phyloP scores from a whole-genome alignment of 78 protist species.

The Polysphondylium violaceum region DNA sequence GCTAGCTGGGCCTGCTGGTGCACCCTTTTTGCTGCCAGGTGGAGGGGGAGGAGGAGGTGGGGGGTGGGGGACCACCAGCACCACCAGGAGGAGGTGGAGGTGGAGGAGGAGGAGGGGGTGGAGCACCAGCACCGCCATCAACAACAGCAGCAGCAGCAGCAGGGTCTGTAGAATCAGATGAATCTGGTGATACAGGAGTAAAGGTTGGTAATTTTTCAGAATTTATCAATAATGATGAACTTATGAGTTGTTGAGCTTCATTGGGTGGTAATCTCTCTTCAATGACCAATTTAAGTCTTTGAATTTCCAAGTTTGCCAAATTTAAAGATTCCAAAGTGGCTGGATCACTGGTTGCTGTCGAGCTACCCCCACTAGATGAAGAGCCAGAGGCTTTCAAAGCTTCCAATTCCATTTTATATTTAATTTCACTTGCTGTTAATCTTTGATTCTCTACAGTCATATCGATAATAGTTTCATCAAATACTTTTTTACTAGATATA shows the following conservation, averaged over 20 bases:
- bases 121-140: neutral
- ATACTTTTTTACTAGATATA: constrained; percentile 27
- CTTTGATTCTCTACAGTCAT: constrained; percentile 53
- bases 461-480: constrained; percentile 36
- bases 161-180: constrained; percentile 1
- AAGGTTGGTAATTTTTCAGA: neutral
- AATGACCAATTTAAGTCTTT: constrained; percentile 32
- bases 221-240: neutral
- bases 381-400: neutral
- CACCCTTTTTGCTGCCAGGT: constrained; percentile 32
- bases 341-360: constrained; percentile 4
- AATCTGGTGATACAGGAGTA: neutral
- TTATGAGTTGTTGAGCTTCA: constrained; percentile 4
- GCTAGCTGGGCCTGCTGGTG: constrained; percentile 53
- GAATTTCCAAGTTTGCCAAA: constrained; percentile 46
- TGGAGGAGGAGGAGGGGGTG: constrained; percentile 51
- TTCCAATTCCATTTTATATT: constrained; percentile 18
- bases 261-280: constrained; percentile 52
- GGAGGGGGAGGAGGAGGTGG: constrained; percentile 81
- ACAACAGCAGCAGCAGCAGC: neutral
- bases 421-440: constrained; percentile 26
- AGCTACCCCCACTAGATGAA: neutral
- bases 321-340: neutral
- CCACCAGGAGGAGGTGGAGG: constrained; percentile 56
- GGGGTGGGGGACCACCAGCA: constrained; percentile 33